Evolutionary conservation across 176 grass and related monocot genomes (phyloP), one percentile per base, ranked within the genome.

Genomic region (Puccinellia tenuiflora): DNA sequence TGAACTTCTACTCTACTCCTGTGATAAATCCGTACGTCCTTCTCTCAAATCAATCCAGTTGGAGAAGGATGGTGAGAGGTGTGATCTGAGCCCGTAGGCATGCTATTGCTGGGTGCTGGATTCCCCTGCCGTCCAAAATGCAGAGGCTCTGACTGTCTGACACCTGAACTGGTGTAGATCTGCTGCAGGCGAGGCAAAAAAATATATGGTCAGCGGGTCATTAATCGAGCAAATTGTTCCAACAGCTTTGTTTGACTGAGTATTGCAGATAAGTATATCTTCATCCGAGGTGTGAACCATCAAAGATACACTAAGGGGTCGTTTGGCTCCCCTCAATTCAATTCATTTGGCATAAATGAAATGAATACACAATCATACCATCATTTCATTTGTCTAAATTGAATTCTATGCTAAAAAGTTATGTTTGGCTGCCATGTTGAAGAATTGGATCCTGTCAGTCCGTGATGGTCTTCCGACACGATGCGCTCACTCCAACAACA

Each of bases 91-190:
- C 3, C 77, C 42, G 9, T 40, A 1, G 69, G 43, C 9, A 84
- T 37, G 83, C n/a, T n/a, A n/a, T n/a, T n/a, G n/a, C 78, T 38
- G 39, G 39, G 34, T 47, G 51, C 71, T 88, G 81, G 86, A 88
- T 77, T 89, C 78, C 72, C 62, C 69, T 34, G 88, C 73, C 88
- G 72, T 16, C 88, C 73, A 82, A 77, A 82, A 9, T 2, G 42
- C 42, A 72, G 62, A 81, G 83, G 78, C 45, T 56, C 73, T 86
- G 73, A 80, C 62, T 71, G 35, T 56, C 73, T 86, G 73, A 80
- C 62, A 73, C 25, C 14, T 47, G 63, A 85, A 21, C 77, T 70
- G 77, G 5, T 20, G 60, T 69, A 68, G 87, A 89, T 89, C 69
- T 81, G 77, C 52, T 29, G 68, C 81, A 75, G 57, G 71, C 26